phyloP scores from a whole-genome alignment of 306 rosid genomes.

The Gastrolobium villosum region DNA sequence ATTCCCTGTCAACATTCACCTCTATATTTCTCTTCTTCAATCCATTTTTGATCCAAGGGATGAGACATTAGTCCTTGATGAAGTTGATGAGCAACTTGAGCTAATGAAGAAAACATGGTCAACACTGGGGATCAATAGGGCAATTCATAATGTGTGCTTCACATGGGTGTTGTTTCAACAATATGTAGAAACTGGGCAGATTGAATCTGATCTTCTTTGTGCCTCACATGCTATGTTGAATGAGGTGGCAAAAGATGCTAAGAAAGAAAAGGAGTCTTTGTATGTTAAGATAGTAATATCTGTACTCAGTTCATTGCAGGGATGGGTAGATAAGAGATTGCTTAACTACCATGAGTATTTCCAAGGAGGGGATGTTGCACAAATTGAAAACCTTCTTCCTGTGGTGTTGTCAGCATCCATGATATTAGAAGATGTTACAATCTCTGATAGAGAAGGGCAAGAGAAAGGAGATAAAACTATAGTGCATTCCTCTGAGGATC shows the following conservation, averaged over 20 bases:
- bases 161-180: conserved; percentile 85
- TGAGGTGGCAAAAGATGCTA: conserved; percentile 77
- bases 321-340: conserved; percentile 84
- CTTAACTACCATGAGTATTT: conserved; percentile 76
- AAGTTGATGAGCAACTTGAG: conserved; percentile 88
- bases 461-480: conserved; percentile 48
- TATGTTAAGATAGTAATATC: conserved; percentile 66
- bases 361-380: conserved; percentile 60
- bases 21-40: conserved; percentile 76
- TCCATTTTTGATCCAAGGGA: conserved; percentile 75
- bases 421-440: conserved; percentile 60
- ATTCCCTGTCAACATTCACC: conserved; percentile 78
- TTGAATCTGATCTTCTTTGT: conserved; percentile 78
- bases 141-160: conserved; percentile 75
- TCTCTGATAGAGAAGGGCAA: conserved; percentile 53
- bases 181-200: conserved; percentile 69
- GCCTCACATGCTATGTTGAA: conserved; percentile 80
- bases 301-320: conserved; percentile 66
- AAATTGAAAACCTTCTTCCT: conserved; percentile 86
- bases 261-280: conserved; percentile 62
- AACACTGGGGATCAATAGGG: conserved; percentile 74
- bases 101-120: conserved; percentile 94
- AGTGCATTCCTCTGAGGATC: conserved; percentile 60
- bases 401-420: conserved; percentile 67
- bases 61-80: conserved; percentile 83